Conservation (phyloP, 805 yeast species). For the Ogataea wickerhamii region DNA sequence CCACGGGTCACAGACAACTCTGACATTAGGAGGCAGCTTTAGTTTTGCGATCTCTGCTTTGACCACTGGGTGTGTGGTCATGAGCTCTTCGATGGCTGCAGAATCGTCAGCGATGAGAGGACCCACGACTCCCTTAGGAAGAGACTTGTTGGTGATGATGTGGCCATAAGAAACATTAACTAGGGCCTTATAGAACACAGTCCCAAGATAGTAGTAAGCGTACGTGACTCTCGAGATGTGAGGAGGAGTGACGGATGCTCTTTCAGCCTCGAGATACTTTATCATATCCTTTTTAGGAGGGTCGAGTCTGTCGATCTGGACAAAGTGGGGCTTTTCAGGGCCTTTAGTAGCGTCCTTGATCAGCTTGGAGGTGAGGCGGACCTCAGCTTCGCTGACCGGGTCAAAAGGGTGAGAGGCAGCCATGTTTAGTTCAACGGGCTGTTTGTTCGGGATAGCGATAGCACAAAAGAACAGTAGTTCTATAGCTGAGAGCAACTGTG, state of each 20-base stretch:
- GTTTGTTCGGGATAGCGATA: too few relatives aligned
- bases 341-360: conserved; percentile 55
- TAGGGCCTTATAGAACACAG: conserved; percentile 64
- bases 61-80: conserved; percentile 55
- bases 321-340: conserved; percentile 54
- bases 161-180: conserved; percentile 63
- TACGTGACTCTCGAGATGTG: conserved; percentile 63
- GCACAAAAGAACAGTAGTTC: too few relatives aligned
- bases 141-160: conserved; percentile 51
- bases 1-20: conserved; percentile 75
- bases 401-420: conserved; percentile 32
- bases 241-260: conserved; percentile 49
- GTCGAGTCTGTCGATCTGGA: conserved; percentile 65
- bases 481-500: too few relatives aligned
- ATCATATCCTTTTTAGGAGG: conserved; percentile 77
- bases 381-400: conserved; percentile 48
- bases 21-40: conserved; percentile 52
- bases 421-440: conserved; percentile 4
- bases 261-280: conserved; percentile 65
- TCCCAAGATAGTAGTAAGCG: conserved; percentile 57
- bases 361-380: conserved; percentile 54
- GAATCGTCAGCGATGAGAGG: conserved; percentile 69
- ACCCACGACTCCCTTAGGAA: conserved; percentile 64
- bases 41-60: conserved; percentile 63
- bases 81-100: conserved; percentile 47